Base-by-base conservation (phyloP, 106 monocot species). In the Platanthera zijinensis region DNA sequence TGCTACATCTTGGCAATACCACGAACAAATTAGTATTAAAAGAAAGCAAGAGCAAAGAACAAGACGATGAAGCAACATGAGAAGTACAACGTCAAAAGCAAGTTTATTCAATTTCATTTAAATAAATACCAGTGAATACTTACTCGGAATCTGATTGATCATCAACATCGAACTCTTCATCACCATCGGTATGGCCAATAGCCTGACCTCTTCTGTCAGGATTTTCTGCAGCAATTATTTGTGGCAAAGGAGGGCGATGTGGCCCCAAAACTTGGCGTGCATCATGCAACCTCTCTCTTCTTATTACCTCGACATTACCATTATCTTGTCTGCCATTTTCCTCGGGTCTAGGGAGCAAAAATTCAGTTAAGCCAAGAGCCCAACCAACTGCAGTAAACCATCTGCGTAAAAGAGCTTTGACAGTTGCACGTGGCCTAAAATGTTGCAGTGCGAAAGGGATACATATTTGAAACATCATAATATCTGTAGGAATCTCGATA, bases 401-500 rank as follows among this genome's bases (percentile, higher is more conserved):
- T 70, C 91, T 88, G 50, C 76, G 92, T 39, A 99, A 72, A 76
- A 99, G 57, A 22, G 88, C 77, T 83, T 99, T 99, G 11, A 99
- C 85, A 19, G 99, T 92, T 32, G 87, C 83, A 48, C 94, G 87
- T 73, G 92, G 99, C 77, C 92, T 91, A 57, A 99, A 94, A 84
- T 99, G 99, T 70, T 99, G 92, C 69, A 99, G 90, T 49, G 94
- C 99, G 87, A 92, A 99, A 46, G 99, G 99, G 50, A 99, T 90
- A 47, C 99, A 99, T 28, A 99, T 99, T 87, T 99, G 99, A 70
- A 99, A 94, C 70, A 99, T 78, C 66, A 99, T 89, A 73, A 99
- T 90, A 79, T 99, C 94, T 0, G 90, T 88, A 80, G 99, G 94
- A 51, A 99, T 92, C 84, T 99, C 99, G 10, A 91, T 99, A 54